Evolutionary conservation across 352 stramenopile species (phyloP).

Genomic region (Phytophthora syringae): DNA sequence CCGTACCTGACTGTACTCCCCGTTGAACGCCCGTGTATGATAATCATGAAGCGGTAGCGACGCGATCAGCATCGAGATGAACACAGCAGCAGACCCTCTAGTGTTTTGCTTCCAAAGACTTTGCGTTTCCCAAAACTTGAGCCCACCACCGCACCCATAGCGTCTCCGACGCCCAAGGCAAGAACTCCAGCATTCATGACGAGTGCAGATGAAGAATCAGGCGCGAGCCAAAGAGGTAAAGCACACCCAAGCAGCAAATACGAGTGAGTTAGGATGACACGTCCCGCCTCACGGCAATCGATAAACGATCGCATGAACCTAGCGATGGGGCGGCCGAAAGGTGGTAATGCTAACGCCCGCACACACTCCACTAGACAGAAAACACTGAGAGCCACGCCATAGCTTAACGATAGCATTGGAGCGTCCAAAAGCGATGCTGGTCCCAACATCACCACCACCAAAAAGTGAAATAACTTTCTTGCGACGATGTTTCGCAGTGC

Average conservation of each 20-base stretch:
- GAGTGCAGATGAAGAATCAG: constrained; percentile 22
- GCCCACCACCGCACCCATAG: constrained; percentile 74
- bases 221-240: constrained; percentile 69
- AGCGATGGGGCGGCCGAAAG: constrained; percentile 56
- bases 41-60: constrained; percentile 64
- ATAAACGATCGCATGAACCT: constrained; percentile 78
- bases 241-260: constrained; percentile 83
- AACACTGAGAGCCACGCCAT: constrained; percentile 73
- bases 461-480: constrained; percentile 83
- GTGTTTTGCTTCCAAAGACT: constrained; percentile 69
- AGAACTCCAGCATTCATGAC: constrained; percentile 73
- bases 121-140: constrained; percentile 55
- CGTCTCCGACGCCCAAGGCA: constrained; percentile 74
- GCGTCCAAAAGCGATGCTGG: constrained; percentile 60
- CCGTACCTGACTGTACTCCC: constrained; percentile 48
- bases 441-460: constrained; percentile 82
- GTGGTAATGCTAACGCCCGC: constrained; percentile 63
- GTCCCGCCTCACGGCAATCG: constrained; percentile 74
- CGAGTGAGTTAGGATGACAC: constrained; percentile 76
- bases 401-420: constrained; percentile 78
- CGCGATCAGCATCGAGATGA: constrained; percentile 60
- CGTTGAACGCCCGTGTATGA: constrained; percentile 23
- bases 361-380: constrained; percentile 79
- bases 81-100: constrained; percentile 66
- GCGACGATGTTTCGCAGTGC: constrained; percentile 73